A percentile compares a stretch with the other conserved stretches of the same genome.
phyloP scores from a whole-genome alignment of 129 eudicot species.

The Helichrysum umbraculigerum region DNA sequence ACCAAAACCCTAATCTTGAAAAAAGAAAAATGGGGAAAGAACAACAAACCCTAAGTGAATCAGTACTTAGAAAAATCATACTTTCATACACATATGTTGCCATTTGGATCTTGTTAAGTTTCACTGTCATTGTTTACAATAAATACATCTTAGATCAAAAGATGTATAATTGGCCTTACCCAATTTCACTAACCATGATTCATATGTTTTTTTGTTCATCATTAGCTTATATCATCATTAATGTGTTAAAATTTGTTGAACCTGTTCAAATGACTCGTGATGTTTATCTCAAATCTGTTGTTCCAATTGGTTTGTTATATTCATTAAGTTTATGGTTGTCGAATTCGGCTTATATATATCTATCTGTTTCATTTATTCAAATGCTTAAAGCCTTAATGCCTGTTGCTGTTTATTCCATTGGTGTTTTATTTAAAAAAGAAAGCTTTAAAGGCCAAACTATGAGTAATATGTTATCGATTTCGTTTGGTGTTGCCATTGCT shows the following conservation, averaged over 20 bases:
- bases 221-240: conserved; percentile 34
- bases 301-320: conserved; percentile 48
- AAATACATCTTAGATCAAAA: conserved; percentile 49
- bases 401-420: conserved; percentile 47
- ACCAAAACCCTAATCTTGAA: not conserved
- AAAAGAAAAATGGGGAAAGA: conserved; percentile 40
- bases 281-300: conserved; percentile 39
- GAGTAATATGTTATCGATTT: conserved; percentile 45
- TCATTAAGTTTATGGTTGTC: conserved; percentile 47
- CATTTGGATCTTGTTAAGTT: conserved; percentile 45
- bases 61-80: conserved; percentile 41
- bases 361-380: conserved; percentile 50
- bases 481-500: conserved; percentile 49
- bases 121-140: conserved; percentile 47
- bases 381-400: conserved; percentile 61
- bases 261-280: conserved; percentile 40
- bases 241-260: conserved; percentile 39
- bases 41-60: conserved; percentile 31
- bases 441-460: conserved; percentile 30
- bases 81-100: conserved; percentile 46
- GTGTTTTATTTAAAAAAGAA: conserved; percentile 41
- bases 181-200: conserved; percentile 49
- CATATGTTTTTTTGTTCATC: conserved; percentile 50
- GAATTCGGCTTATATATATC: conserved; percentile 48
- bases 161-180: conserved; percentile 53